Conservation (phyloP, 768 basidiomycete genomes). For the Termitomyces sp. region DNA sequence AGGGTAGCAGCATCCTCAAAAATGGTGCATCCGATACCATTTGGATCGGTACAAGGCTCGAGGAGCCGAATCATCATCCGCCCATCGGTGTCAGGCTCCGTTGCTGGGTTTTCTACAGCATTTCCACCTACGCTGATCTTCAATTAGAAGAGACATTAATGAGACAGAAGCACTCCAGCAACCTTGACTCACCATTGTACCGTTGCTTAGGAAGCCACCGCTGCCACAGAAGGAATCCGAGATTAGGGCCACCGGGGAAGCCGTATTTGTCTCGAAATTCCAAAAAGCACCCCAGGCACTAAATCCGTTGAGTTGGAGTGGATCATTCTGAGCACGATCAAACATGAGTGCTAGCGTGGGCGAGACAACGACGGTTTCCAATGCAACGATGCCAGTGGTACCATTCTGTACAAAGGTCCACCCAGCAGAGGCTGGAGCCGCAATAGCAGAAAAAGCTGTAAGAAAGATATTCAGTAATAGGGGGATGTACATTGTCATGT, state of each 20-base stretch:
- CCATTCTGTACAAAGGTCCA: conserved; percentile 12
- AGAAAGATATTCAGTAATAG: not conserved
- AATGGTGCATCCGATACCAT: conserved; percentile 27
- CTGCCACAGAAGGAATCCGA: conserved; percentile 9
- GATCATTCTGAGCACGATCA: conserved; percentile 7
- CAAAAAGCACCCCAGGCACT: conserved; percentile 10
- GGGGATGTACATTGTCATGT: not conserved
- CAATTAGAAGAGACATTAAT: not conserved
- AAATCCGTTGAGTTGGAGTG: conserved; percentile 4
- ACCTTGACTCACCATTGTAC: conserved; percentile 5
- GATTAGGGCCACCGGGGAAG: conserved; percentile 1
- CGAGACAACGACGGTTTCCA: conserved; percentile 6
- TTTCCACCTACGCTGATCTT: conserved; percentile 29
- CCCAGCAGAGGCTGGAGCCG: not conserved
- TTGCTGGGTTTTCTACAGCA: conserved; percentile 20
- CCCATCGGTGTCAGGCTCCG: conserved; percentile 22
- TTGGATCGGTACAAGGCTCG: conserved; percentile 33
- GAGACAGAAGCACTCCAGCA: not conserved
- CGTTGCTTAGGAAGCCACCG: conserved; percentile 10
- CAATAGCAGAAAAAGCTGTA: not conserved
- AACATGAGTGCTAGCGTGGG: conserved; percentile 7
- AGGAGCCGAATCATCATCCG: conserved; percentile 35
- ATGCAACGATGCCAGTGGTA: conserved; percentile 6
- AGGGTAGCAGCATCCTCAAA: conserved; percentile 32
- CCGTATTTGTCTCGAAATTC: conserved; percentile 9